Evolutionary conservation across 495 filamentous ascomycete species (phyloP), one percentile per base, ranked within the genome.

Genomic region (Hypoxylon perforatum): DNA sequence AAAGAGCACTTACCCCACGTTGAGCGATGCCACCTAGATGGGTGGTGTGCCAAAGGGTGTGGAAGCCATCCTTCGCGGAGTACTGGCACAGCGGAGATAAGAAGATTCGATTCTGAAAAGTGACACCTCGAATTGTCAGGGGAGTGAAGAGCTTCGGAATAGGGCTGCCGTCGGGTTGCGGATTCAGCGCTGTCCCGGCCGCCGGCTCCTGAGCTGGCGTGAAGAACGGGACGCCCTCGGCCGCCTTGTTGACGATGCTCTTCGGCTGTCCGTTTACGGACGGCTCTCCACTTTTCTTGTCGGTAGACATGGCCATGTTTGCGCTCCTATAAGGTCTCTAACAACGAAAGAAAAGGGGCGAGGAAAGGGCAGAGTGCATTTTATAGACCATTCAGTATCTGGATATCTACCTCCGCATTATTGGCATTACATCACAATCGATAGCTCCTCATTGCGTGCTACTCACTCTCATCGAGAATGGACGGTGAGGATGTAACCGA

Each of bases 141-240:
- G 88, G 87, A 22, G 84, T 80, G 72, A 91, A 93, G n/a, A 92
- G 83, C 74, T 89, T 92, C 0, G 90, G 89, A 19, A 86, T 81
- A 3, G 78, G 66, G 30, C 79, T 80, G 19, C 83, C 84, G 75
- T 83, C 78, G 3, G 82, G 78, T 57, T 90, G 86, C 6, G 87
- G 85, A 56, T 87, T 77, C 6, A 83, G 79, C 3, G 89, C 88
- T 0, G 88, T 90, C 9, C 90, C 90, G 4, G 87, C 82, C 0
- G 89, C 85, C 1, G 88, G 87, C 1, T 76, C 66, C 67, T 92
- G 90, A 1, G 77, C 82, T 1, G 90, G 90, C 0, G 90, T 90
- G 77, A 86, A 92, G 80, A 88, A 92, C 33, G 87, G 81, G 63
- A 91, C 82, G 44, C 84, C 84, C 49, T 73, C 53, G 12, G 84